Conservation (phyloP, 805 yeast genomes). For the Candida ovalis region DNA sequence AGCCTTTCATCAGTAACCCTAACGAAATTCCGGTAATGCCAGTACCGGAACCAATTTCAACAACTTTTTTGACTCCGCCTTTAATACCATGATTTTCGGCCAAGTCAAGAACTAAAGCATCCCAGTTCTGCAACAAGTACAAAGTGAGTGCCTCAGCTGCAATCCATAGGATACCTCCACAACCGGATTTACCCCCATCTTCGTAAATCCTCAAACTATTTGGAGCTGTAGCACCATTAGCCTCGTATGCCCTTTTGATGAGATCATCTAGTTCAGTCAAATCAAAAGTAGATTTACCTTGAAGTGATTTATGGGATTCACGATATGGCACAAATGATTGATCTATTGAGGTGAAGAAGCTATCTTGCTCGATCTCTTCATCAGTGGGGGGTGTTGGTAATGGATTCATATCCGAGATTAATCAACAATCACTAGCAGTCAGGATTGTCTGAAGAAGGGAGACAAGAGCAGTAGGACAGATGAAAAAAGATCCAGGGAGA, state of each 20-base stretch:
- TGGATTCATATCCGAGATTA: not conserved
- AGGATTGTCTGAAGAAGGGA: too few species aligned
- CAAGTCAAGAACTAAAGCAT: not conserved
- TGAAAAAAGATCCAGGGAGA: not conserved
- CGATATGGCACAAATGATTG: constrained; percentile 34
- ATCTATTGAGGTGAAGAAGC: constrained; percentile 2
- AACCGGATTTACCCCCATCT: constrained; percentile 58
- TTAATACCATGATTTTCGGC: constrained; percentile 19
- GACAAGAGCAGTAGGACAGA: too few species aligned
- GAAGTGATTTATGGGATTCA: constrained; percentile 15
- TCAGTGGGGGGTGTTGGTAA: not conserved
- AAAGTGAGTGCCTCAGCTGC: constrained; percentile 54
- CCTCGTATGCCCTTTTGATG: constrained; percentile 33
- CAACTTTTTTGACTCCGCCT: constrained; percentile 26
- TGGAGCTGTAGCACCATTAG: not conserved
- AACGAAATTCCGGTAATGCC: constrained; percentile 47
- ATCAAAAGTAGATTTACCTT: constrained; percentile 6
- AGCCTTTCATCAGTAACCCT: constrained; percentile 26
- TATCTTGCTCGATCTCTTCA: not conserved
- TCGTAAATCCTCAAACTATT: constrained; percentile 39
- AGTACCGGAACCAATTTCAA: constrained; percentile 58
- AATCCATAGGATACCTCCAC: constrained; percentile 64
- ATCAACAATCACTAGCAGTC: too few species aligned
- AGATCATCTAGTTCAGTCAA: constrained; percentile 22
- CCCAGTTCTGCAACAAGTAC: constrained; percentile 34